Conservation (phyloP, 257 asterid species). For the Ocimum tenuiflorum region DNA sequence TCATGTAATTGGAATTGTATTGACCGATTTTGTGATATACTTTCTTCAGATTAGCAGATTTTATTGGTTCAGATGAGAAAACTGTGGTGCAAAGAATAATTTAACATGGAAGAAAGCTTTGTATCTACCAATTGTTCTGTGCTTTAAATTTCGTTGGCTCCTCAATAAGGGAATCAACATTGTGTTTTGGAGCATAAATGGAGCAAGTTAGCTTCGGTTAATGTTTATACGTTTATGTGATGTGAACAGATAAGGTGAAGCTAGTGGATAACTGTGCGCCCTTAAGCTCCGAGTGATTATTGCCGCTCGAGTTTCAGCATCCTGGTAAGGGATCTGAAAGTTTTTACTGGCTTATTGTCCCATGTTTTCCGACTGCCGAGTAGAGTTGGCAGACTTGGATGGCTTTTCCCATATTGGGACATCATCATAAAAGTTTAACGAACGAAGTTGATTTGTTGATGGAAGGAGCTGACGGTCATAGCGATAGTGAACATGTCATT, state of each 20-base stretch:
- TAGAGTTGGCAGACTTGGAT: constrained; percentile 40
- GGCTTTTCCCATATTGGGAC: constrained; percentile 59
- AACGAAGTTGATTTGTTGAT: constrained; percentile 48
- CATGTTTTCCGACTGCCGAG: constrained; percentile 39
- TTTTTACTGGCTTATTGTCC: constrained; percentile 23
- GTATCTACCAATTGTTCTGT: neutral
- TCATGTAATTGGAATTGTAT: neutral
- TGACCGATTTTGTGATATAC: neutral
- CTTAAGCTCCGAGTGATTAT: constrained; percentile 5
- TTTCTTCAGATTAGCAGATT: too few relatives aligned
- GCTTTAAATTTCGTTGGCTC: neutral
- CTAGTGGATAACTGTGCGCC: neutral
- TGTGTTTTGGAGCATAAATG: neutral
- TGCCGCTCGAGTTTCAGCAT: neutral
- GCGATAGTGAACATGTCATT: constrained; percentile 46
- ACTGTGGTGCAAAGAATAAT: neutral
- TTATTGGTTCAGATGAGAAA: neutral
- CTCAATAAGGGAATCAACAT: neutral
- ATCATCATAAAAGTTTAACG: constrained; percentile 45
- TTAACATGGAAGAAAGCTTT: neutral
- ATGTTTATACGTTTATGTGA: constrained; percentile 15
- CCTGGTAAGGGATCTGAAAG: constrained; percentile 8
- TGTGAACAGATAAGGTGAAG: constrained; percentile 24
- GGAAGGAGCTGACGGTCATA: constrained; percentile 49
- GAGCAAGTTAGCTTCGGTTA: constrained; percentile 3